Evolutionary conservation across 2,329 filamentous ascomycete species (phyloP).

Genomic region (Emmonsia crescens): DNA sequence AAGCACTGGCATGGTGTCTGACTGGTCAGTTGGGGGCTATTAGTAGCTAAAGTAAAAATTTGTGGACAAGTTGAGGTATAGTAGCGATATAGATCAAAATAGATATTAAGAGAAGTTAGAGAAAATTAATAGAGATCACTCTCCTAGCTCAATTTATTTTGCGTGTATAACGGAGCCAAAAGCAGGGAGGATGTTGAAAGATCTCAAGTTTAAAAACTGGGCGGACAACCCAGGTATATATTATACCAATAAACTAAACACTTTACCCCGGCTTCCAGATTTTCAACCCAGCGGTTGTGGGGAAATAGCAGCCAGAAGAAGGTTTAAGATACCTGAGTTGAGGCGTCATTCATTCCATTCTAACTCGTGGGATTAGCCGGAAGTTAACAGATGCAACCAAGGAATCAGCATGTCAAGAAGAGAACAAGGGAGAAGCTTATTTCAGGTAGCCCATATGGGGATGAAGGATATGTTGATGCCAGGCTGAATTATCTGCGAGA

Average conservation of each 20-base stretch:
- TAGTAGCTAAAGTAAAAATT: background rate
- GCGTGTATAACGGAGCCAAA: too few species aligned
- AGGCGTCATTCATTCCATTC: background rate
- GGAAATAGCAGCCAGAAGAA: too few species aligned
- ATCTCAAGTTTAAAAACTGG: too few species aligned
- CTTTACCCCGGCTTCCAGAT: too few species aligned
- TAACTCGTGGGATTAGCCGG: background rate
- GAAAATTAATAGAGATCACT: background rate
- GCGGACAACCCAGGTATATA: too few species aligned
- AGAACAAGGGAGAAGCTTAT: too few species aligned
- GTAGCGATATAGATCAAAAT: background rate
- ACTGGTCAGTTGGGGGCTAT: background rate
- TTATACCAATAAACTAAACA: too few species aligned
- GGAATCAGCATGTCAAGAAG: background rate
- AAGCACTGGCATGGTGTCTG: background rate
- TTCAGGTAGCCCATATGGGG: too few species aligned
- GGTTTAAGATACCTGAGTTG: background rate
- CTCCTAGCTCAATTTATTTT: too few species aligned
- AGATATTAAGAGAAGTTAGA: background rate
- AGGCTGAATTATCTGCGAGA: background rate
- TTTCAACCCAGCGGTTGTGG: too few species aligned
- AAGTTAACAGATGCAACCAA: background rate
- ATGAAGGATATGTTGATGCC: background rate
- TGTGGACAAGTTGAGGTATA: background rate
- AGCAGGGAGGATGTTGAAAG: too few species aligned